A percentile compares a stretch with the other conserved stretches of the same genome.
phyloP scores from a whole-genome alignment of 2,329 filamentous ascomycete species.

The Metarhizium album region DNA sequence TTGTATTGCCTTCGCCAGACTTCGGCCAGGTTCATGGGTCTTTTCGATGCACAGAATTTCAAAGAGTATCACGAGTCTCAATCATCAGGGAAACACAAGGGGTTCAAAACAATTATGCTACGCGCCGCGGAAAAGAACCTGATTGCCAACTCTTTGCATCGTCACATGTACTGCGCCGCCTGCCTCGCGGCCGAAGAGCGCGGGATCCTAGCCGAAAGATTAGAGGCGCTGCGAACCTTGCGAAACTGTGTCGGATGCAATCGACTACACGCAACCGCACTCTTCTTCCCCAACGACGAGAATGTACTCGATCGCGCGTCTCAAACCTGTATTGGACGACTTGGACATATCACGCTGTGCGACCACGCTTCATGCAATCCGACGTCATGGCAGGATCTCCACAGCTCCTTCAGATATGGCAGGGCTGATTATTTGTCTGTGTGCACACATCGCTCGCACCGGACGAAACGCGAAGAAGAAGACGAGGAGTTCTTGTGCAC shows the following conservation, averaged over 20 bases:
- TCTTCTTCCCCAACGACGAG: background rate
- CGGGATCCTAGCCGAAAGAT: background rate
- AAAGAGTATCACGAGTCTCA: background rate
- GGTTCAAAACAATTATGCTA: background rate
- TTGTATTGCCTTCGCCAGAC: conserved; percentile 1
- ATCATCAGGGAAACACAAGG: background rate
- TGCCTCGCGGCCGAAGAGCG: background rate
- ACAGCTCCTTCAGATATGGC: no score
- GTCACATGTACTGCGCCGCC: background rate
- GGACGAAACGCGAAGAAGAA: background rate
- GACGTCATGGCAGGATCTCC: background rate
- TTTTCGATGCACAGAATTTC: background rate
- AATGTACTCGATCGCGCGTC: background rate
- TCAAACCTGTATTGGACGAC: background rate
- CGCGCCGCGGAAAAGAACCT: background rate
- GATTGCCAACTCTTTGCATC: background rate
- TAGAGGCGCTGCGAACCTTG: background rate
- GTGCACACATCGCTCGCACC: background rate
- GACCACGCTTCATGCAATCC: background rate
- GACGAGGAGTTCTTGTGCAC: accelerated
- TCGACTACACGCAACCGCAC: background rate
- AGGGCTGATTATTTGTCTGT: background rate
- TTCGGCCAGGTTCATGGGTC: background rate
- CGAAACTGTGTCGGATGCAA: background rate
- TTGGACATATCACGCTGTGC: conserved; percentile 1